Percentiles rank a stretch among this genome's conserved stretches.
phyloP scores from a whole-genome alignment of 1,284 basidiomycete genomes.

The Cutaneotrichosporon spelunceum region DNA sequence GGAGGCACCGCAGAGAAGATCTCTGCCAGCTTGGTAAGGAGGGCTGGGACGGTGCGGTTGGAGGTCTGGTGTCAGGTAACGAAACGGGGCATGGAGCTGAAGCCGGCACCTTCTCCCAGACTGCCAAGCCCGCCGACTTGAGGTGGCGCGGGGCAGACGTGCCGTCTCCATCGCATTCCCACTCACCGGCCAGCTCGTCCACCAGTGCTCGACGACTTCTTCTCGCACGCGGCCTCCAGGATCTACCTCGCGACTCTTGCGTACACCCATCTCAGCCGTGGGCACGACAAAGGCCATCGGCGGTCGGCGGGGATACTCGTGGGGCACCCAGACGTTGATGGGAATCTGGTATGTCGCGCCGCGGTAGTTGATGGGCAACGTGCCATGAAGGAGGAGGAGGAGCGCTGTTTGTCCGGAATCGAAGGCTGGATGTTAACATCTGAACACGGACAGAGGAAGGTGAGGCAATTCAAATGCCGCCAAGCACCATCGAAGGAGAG shows the following conservation, averaged over 20 bases:
- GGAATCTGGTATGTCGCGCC: slow-evolving; percentile 87
- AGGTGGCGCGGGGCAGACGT: background rate
- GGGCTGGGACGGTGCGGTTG: slow-evolving; percentile 58
- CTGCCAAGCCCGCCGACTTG: background rate
- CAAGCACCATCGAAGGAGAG: background rate
- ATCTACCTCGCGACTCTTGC: slow-evolving; percentile 71
- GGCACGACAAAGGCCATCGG: slow-evolving; percentile 94
- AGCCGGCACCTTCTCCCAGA: background rate
- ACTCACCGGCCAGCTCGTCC: slow-evolving; percentile 73
- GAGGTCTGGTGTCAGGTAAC: slow-evolving; percentile 36
- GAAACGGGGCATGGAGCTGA: background rate
- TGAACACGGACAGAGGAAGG: background rate
- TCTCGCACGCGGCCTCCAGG: slow-evolving; percentile 64
- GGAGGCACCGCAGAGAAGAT: slow-evolving; percentile 83
- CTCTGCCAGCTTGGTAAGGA: slow-evolving; percentile 51
- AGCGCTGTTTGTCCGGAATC: slow-evolving; percentile 91
- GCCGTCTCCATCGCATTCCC: no score
- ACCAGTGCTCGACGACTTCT: slow-evolving; percentile 64
- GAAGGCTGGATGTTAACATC: slow-evolving; percentile 60
- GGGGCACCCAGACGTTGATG: slow-evolving; percentile 79
- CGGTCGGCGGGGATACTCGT: slow-evolving; percentile 72
- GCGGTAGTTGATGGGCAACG: slow-evolving; percentile 81
- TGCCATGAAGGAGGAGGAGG: slow-evolving; percentile 82
- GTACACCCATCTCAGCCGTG: slow-evolving; percentile 86
- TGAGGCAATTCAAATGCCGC: no score